phyloP scores from a whole-genome alignment of 768 basidiomycete genomes.

The Roridomyces roridus region DNA sequence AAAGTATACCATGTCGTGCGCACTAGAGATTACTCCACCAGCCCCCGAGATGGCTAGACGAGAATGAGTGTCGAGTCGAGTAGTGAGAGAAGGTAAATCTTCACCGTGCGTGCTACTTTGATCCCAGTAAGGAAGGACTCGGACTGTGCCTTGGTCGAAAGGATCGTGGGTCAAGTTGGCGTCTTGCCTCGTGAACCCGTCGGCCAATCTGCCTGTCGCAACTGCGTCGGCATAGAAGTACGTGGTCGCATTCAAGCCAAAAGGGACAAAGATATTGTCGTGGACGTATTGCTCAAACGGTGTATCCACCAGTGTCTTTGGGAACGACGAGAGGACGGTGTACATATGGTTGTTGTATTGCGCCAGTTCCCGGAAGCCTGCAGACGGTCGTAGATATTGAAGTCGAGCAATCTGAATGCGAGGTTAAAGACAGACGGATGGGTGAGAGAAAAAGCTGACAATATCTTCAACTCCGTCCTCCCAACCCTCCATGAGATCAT shows the following conservation, averaged over 20 bases:
- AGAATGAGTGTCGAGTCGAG: background rate
- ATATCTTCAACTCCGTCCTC: too few relatives aligned
- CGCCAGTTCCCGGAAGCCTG: constrained; percentile 29
- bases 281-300: constrained; percentile 21
- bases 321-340: constrained; percentile 29
- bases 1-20: constrained; percentile 26
- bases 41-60: constrained; percentile 22
- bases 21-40: constrained; percentile 31
- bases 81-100: too few relatives aligned
- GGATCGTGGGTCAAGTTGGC: constrained; percentile 15
- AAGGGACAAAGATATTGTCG: constrained; percentile 16
- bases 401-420: constrained; percentile 20
- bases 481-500: constrained; percentile 27
- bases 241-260: constrained; percentile 23
- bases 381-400: constrained; percentile 26
- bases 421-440: background rate
- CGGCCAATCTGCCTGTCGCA: constrained; percentile 13
- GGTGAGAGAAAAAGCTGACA: background rate
- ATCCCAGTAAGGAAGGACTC: constrained; percentile 13
- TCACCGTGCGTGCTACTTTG: too few relatives aligned
- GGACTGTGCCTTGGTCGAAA: constrained; percentile 6
- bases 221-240: constrained; percentile 13
- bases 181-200: constrained; percentile 11
- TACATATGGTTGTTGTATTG: constrained; percentile 36
- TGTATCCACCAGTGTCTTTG: constrained; percentile 9